Conservation (phyloP, 208 protist species). For the Phytomonas serpens region DNA sequence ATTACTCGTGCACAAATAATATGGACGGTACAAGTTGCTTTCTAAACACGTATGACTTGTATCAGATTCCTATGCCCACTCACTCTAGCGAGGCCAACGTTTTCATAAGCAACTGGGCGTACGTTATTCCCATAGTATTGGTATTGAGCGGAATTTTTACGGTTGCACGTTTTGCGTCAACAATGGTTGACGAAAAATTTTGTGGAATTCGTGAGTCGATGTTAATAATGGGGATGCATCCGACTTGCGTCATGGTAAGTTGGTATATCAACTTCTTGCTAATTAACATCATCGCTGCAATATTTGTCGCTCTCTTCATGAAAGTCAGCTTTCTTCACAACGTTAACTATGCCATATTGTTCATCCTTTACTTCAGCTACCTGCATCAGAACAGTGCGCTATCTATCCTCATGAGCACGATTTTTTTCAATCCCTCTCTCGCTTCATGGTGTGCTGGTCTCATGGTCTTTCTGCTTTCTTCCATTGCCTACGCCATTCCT, state of each 20-base stretch:
- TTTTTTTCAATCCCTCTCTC: slow-evolving; percentile 73
- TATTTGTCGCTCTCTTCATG: slow-evolving; percentile 45
- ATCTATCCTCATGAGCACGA: slow-evolving; percentile 51
- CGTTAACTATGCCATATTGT: slow-evolving; percentile 50
- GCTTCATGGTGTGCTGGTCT: slow-evolving; percentile 53
- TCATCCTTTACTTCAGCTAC: slow-evolving; percentile 72
- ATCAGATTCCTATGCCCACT: slow-evolving; percentile 53
- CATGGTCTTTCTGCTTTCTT: slow-evolving; percentile 55
- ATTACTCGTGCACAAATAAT: slow-evolving; percentile 2
- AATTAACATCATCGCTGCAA: slow-evolving; percentile 45
- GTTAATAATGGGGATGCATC: slow-evolving; percentile 85
- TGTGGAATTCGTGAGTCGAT: slow-evolving; percentile 72
- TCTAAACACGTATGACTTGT: slow-evolving; percentile 23
- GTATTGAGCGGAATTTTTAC: slow-evolving; percentile 67
- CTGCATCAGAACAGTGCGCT: slow-evolving; percentile 65
- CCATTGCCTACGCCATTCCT: slow-evolving; percentile 64
- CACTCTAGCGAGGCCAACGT: slow-evolving; percentile 26
- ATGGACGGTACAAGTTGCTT: slow-evolving; percentile 4
- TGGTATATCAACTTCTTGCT: slow-evolving; percentile 60
- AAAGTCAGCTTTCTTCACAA: slow-evolving; percentile 49
- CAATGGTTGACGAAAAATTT: slow-evolving; percentile 78
- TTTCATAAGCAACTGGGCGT: slow-evolving; percentile 50
- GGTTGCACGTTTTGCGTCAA: slow-evolving; percentile 43
- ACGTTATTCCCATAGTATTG: slow-evolving; percentile 72
- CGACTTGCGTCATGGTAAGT: slow-evolving; percentile 48